Conservation (phyloP, 345 rosid species). For the Aegle marmelos region DNA sequence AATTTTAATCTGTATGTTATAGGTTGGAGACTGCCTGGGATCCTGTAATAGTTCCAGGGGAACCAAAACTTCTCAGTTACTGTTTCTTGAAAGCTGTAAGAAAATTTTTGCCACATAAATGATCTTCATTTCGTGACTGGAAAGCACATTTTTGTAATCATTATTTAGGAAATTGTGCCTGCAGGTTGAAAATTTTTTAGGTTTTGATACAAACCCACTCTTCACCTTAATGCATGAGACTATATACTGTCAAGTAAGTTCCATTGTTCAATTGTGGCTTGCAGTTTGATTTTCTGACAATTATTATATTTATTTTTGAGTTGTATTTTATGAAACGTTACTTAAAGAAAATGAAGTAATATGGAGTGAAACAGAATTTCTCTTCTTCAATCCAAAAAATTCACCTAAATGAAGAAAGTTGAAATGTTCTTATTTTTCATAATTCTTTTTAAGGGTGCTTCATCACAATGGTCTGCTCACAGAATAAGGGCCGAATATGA, state of each 20-base stretch:
- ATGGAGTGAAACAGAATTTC: neutral
- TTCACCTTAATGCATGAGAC: slow-evolving; percentile 79
- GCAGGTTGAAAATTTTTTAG: slow-evolving; percentile 78
- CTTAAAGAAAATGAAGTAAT: neutral
- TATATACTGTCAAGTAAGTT: slow-evolving; percentile 78
- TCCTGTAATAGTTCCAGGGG: slow-evolving; percentile 71
- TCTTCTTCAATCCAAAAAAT: neutral
- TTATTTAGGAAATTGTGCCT: slow-evolving; percentile 14
- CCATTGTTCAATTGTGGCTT: slow-evolving; percentile 6
- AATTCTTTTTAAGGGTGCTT: slow-evolving; percentile 50
- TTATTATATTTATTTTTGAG: neutral
- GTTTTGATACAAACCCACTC: slow-evolving; percentile 82
- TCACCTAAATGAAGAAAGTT: neutral
- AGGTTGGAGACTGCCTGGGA: slow-evolving; percentile 98
- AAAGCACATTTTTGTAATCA: neutral
- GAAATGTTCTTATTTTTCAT: neutral
- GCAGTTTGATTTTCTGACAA: neutral
- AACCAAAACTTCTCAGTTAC: slow-evolving; percentile 59
- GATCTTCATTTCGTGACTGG: slow-evolving; percentile 1
- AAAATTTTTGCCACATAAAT: neutral
- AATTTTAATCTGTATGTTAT: slow-evolving; percentile 4
- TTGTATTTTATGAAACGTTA: neutral
- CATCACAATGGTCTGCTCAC: slow-evolving; percentile 82
- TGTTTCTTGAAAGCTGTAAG: slow-evolving; percentile 81
- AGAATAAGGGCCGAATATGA: slow-evolving; percentile 46